Evolutionary conservation across 2,329 filamentous ascomycete genomes (phyloP), one percentile per base, ranked within the genome.

Genomic region (Hypoxylon sp.): DNA sequence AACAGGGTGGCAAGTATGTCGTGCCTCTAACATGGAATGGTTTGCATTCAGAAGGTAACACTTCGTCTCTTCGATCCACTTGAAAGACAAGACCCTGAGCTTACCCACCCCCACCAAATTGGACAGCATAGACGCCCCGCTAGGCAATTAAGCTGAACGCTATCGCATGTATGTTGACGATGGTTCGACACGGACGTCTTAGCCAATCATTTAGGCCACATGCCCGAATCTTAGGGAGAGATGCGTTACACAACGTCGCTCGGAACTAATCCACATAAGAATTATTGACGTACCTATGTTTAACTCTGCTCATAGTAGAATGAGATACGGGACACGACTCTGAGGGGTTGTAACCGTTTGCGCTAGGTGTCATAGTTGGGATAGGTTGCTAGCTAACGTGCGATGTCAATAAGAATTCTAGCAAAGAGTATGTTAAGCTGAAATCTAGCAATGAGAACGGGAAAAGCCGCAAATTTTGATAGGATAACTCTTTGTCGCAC

Each of bases 201-300:
- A 60, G 37, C 65, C 65, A 67, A 67, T 67, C 63, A 59, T 63
- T 60, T 45, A 11, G 55, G 20, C 57, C 65, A 67, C 63, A 66
- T 67, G 60, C 46, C 36, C 50, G 21, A 48, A 32, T 37, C 25
- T 13, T 51, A 30, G 40, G 43, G 43, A 35, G 46, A 48, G 23
- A 32, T 42, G 49, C 41, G 38, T 40, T 38, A 48, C 44, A 55
- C 23, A 45, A 15, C 38, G 45, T 44, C 12, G 13, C 12, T 26
- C 17, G 5, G 23, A 25, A n/a, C n/a, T n/a, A n/a, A n/a, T n/a
- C 21, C 9, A 25, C 21, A 25, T 25, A 25, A 9, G 21, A n/a
- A 9, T 25, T 6, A 5, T 25, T 25, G 9, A 25, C 9, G 21
- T 25, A 25, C 21, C 21, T 25, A 25, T 6, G 21, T 25, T 6